Conservation (phyloP, 2,329 filamentous ascomycete species). For the Sporothrix phasma region DNA sequence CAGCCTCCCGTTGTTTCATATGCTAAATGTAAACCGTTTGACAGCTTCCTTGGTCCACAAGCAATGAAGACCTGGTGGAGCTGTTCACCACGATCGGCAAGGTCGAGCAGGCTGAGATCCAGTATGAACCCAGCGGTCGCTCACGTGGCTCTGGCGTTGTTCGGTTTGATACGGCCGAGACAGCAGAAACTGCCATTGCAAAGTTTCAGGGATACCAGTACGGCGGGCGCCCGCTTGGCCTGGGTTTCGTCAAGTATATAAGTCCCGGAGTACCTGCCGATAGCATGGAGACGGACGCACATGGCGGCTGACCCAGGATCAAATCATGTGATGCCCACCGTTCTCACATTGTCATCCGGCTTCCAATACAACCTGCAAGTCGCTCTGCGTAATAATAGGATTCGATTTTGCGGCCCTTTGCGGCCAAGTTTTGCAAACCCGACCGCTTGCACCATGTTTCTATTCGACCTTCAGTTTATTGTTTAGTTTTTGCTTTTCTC, state of each 20-base stretch:
- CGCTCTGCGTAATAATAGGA: too few relatives aligned
- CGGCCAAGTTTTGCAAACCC: not conserved
- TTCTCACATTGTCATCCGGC: not conserved
- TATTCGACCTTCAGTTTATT: conserved; percentile 15
- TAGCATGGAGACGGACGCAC: conserved; percentile 73
- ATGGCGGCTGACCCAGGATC: conserved; percentile 82
- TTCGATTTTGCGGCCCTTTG: too few relatives aligned
- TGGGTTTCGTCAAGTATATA: conserved; percentile 90
- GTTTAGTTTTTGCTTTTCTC: not conserved
- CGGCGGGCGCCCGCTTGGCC: conserved; percentile 81
- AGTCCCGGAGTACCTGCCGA: conserved; percentile 54
- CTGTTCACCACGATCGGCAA: conserved; percentile 97
- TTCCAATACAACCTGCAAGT: not conserved
- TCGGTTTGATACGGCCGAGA: conserved; percentile 72
- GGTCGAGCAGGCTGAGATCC: conserved; percentile 96
- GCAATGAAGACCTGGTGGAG: conserved; percentile 93
- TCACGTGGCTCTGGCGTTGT: conserved; percentile 96
- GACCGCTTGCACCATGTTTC: not conserved
- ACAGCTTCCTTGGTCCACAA: conserved; percentile 95
- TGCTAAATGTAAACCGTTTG: conserved; percentile 16
- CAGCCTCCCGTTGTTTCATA: conserved; percentile 18
- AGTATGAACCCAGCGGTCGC: conserved; percentile 93
- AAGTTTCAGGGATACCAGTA: conserved; percentile 99
- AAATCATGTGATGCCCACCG: conserved; percentile 65
- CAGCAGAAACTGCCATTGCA: conserved; percentile 84